Percentiles rank a stretch among this genome's conserved stretches.
These are phyloP conservation scores for Calocybe cyanea DNA, from an alignment of 768 basidiomycete genomes.

Conservation along the genomic window DNA sequence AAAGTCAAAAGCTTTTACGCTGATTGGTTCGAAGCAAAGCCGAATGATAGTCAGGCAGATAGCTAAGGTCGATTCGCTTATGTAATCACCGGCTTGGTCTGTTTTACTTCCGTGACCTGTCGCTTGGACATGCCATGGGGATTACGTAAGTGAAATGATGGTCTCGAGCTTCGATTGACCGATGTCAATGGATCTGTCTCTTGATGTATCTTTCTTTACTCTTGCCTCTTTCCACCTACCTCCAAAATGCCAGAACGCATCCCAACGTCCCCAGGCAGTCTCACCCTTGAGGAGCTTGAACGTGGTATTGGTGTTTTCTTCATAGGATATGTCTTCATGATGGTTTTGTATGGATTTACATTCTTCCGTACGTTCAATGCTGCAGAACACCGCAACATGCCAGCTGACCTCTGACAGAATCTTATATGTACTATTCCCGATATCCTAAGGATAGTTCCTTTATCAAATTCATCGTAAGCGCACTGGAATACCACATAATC, in stretches of 20 bases:
- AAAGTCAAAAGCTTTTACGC: too few species aligned
- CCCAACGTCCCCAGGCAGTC: slow-evolving; percentile 13
- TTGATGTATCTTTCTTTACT: background rate
- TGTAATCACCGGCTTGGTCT: too few species aligned
- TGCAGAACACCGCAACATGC: background rate
- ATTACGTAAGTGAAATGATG: too few species aligned
- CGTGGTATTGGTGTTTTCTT: slow-evolving; percentile 16
- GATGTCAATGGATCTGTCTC: background rate
- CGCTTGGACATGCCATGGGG: too few species aligned
- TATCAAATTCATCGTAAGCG: slow-evolving; percentile 9
- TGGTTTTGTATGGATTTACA: slow-evolving; percentile 18
- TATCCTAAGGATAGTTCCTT: slow-evolving; percentile 15
- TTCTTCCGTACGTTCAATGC: slow-evolving; percentile 15
- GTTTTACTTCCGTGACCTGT: too few species aligned
- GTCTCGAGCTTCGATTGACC: too few species aligned
- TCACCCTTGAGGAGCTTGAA: slow-evolving; percentile 13
- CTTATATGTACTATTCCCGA: slow-evolving; percentile 17
- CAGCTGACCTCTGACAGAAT: slow-evolving; percentile 7
- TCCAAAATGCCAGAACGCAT: slow-evolving; percentile 11
- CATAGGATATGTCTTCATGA: slow-evolving; percentile 16
- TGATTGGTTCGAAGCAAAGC: too few species aligned
- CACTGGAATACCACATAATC: background rate
- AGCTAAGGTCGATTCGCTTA: too few species aligned
- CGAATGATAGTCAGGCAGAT: too few species aligned
- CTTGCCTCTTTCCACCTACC: background rate